These are phyloP conservation scores for Blastobotrys serpentis DNA, from an alignment of 1,139 yeast species.

Conservation along the genomic window DNA sequence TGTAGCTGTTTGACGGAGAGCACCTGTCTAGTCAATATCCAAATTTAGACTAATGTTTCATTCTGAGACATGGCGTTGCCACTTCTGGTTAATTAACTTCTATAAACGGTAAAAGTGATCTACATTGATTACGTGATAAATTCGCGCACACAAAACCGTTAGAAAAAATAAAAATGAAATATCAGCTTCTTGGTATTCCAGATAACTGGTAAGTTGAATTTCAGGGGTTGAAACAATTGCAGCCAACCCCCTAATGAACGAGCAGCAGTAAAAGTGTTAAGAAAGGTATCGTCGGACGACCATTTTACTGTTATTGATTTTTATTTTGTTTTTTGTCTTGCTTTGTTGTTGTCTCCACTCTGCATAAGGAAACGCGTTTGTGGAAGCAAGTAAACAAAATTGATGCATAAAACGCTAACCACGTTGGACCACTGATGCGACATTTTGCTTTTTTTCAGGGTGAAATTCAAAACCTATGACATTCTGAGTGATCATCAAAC, in stretches of 20 bases:
- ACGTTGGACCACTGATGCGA: not conserved
- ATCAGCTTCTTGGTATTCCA: too few relatives aligned
- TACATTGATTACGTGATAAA: not conserved
- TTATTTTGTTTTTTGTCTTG: too few relatives aligned
- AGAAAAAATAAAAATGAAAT: not conserved
- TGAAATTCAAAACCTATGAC: not conserved
- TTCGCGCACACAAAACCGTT: not conserved
- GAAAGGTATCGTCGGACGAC: too few relatives aligned
- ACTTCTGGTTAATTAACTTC: not conserved
- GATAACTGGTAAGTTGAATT: too few relatives aligned
- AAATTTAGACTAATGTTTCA: conserved; percentile 1
- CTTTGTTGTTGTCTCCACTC: not conserved
- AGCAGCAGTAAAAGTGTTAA: too few relatives aligned
- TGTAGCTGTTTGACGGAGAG: too few relatives aligned
- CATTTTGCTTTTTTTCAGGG: conserved; percentile 1
- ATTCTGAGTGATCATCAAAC: not conserved
- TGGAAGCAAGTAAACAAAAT: conserved; percentile 1
- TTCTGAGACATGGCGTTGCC: not conserved
- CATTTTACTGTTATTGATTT: too few relatives aligned
- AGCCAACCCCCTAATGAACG: too few relatives aligned
- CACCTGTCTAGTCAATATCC: too few relatives aligned
- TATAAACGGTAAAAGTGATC: not conserved
- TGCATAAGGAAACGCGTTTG: not conserved
- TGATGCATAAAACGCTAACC: not conserved
- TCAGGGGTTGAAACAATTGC: too few relatives aligned